Base-by-base conservation (phyloP, 495 filamentous ascomycete species). In the Annulohypoxylon bovei region DNA sequence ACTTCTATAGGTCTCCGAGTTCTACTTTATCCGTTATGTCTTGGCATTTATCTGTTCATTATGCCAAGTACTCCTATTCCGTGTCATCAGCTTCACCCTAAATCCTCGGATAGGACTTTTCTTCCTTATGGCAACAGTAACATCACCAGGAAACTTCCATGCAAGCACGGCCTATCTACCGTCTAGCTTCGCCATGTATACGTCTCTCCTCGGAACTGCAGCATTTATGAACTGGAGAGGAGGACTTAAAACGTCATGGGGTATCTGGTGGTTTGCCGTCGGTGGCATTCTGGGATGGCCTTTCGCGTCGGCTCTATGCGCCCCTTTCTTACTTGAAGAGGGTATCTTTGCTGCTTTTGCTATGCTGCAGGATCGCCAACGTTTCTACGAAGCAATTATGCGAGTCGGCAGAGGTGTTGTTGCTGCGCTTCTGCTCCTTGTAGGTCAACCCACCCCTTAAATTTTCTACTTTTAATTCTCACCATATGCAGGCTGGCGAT, bases 171-270 rank as follows among this genome's bases (percentile, higher is more conserved):
- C 94, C 27, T 98, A 92, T 76, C 87, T 99, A 6, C 96, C 96
- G 2, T 96, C 93, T 16, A 97, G 92, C 70, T 98, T 98, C 75
- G 93, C 95, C 40, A 99, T 98, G 96, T 97, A 97, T 76, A 92
- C 88, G 46, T 89, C 89, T 8, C 95, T 95, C 87, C 82, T 97
- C 16, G 96, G 93, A 1, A 86, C 93, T 65, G 88, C 93, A 12
- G 88, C 92, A 2, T 98, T 99, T 78, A 88, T 99, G 84, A 91
- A 95, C 77, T 92, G 90, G 85, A 87, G 86, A 39, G 88, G 88
- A 4, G 91, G 91, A 0, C 82, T 91, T 52, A 91, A 89, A 75
- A 95, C 91, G 0, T 90, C 91, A 0, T 84, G 88, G 77, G 95
- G 93, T 18, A 92, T 98, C 54, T 90, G 92, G 81, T 97, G 92